Conservation (phyloP, 139 green algal genomes). For the Chlamydomonas sphaeroides region DNA sequence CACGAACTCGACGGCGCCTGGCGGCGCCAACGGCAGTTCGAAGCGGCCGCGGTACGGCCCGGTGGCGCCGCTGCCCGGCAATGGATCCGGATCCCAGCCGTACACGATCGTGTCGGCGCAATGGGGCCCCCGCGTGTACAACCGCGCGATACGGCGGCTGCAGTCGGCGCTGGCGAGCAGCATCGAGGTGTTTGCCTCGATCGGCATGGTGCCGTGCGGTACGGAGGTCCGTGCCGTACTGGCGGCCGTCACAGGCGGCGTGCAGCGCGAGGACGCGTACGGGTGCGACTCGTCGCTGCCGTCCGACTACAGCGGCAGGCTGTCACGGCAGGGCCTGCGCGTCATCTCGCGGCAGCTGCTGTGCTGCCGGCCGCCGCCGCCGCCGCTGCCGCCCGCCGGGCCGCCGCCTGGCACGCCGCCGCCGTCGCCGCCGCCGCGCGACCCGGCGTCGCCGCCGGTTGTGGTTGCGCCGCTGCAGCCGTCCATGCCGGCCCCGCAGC, state of each 20-base stretch:
- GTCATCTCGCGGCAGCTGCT: neutral
- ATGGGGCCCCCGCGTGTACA: neutral
- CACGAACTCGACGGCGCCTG: too few relatives aligned
- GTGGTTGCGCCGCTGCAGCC: neutral
- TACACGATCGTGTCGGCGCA: constrained; percentile 8
- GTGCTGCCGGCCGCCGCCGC: constrained; percentile 32
- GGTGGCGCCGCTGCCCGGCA: neutral
- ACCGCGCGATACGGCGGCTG: neutral
- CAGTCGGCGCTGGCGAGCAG: neutral
- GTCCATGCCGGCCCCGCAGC: neutral
- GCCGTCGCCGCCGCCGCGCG: too few relatives aligned
- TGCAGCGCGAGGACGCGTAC: neutral
- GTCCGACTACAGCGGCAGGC: neutral
- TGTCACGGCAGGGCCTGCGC: neutral
- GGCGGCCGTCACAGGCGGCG: neutral
- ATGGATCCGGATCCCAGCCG: neutral
- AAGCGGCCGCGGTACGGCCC: constrained; percentile 2
- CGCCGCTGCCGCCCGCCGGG: neutral
- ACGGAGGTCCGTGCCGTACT: constrained; percentile 20
- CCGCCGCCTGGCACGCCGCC: too few relatives aligned
- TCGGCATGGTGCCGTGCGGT: constrained; percentile 17
- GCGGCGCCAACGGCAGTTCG: too few relatives aligned
- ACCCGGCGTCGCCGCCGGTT: neutral
- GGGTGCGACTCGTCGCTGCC: constrained; percentile 1
- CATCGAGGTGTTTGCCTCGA: constrained; percentile 16